Conservation (phyloP, 2,329 filamentous ascomycete genomes). For the Coniochaeta sp. region DNA sequence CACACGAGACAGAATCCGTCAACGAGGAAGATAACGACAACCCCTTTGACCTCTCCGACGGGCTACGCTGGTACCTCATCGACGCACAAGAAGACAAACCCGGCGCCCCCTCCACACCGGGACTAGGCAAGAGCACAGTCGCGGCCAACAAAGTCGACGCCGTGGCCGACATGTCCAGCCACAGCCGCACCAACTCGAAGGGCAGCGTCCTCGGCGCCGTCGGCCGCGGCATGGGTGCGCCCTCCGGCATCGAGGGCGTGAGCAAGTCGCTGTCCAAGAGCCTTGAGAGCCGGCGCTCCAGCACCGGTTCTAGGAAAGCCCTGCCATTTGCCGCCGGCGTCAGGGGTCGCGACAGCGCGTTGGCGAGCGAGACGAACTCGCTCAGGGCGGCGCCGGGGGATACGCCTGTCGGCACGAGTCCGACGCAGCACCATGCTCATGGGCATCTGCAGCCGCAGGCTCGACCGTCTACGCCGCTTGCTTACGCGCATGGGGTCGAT, state of each 20-base stretch:
- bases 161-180: slow-evolving; percentile 61
- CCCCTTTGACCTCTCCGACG: slow-evolving; percentile 92
- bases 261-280: slow-evolving; percentile 79
- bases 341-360: slow-evolving; percentile 43
- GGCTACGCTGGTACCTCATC: slow-evolving; percentile 90
- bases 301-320: slow-evolving; percentile 75
- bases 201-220: slow-evolving; percentile 27
- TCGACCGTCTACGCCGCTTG: not conserved
- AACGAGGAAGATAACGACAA: slow-evolving; percentile 80
- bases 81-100: slow-evolving; percentile 92
- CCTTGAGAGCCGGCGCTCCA: slow-evolving; percentile 84
- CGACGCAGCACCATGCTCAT: slow-evolving; percentile 25
- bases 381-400: slow-evolving; percentile 41
- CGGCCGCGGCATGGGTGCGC: slow-evolving; percentile 17
- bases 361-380: slow-evolving; percentile 54
- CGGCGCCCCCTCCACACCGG: slow-evolving; percentile 84
- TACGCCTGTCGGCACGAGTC: slow-evolving; percentile 25
- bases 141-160: slow-evolving; percentile 83
- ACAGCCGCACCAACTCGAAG: slow-evolving; percentile 34
- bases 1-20: slow-evolving; percentile 40
- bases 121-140: slow-evolving; percentile 85
- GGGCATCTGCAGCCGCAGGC: not conserved
- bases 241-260: slow-evolving; percentile 60
- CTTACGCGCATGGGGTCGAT: not conserved
- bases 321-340: slow-evolving; percentile 44